A percentile compares a stretch with the other conserved stretches of the same genome.
Evolutionary conservation across 306 rosid species (phyloP).

Genomic region (Biancaea sappan): DNA sequence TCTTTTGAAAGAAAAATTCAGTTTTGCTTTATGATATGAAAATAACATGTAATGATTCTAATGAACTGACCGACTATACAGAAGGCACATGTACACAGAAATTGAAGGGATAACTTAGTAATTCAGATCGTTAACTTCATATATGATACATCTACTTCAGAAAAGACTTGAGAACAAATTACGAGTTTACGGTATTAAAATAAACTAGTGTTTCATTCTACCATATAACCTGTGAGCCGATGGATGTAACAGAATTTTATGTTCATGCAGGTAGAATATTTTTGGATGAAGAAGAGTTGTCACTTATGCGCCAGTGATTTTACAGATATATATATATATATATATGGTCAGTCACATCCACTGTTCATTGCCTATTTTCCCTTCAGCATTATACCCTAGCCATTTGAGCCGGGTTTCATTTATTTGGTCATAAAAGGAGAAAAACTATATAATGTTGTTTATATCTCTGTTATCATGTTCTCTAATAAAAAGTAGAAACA

Average conservation of each 20-base stretch:
- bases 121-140: background rate
- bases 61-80: too few relatives aligned
- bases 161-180: background rate
- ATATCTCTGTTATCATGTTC: too few relatives aligned
- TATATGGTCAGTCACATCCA: too few relatives aligned
- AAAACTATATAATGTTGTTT: too few relatives aligned
- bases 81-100: background rate
- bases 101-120: background rate
- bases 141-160: background rate
- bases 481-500: too few relatives aligned
- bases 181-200: background rate
- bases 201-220: background rate
- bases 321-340: too few relatives aligned
- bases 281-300: conserved; percentile 21
- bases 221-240: too few relatives aligned
- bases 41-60: background rate
- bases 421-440: too few relatives aligned
- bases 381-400: too few relatives aligned
- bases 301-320: too few relatives aligned
- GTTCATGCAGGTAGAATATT: conserved; percentile 37
- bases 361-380: too few relatives aligned
- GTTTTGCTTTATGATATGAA: background rate
- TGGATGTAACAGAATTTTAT: background rate
- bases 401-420: too few relatives aligned
- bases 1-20: background rate